phyloP scores from a whole-genome alignment of 1,284 basidiomycete species.

The Sphaerobolus stellatus region DNA sequence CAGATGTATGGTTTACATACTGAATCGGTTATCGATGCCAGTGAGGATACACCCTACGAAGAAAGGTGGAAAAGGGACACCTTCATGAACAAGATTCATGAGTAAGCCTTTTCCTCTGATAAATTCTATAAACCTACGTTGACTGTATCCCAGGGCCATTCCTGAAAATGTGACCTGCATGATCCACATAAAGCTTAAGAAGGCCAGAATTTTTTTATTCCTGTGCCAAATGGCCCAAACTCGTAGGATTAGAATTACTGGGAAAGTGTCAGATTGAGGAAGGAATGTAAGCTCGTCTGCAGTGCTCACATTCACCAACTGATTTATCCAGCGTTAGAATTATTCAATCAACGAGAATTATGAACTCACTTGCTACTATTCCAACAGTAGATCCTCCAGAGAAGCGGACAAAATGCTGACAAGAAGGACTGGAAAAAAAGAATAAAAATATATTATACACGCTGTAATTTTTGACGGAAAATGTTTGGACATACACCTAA shows the following conservation, averaged over 20 bases:
- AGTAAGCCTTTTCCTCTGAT: neutral
- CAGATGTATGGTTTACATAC: neutral
- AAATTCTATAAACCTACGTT: neutral
- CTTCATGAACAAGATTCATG: neutral
- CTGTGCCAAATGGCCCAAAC: neutral
- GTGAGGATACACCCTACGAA: neutral
- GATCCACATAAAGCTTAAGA: neutral
- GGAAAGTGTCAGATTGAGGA: neutral
- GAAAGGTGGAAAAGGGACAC: neutral
- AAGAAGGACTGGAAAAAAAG: neutral
- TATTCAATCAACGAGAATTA: neutral
- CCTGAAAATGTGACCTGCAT: neutral
- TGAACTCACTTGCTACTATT: neutral
- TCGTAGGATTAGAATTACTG: neutral
- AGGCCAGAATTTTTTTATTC: neutral
- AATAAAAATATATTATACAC: too few species aligned
- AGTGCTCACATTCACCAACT: neutral
- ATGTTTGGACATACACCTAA: too few species aligned
- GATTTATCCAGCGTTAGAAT: neutral
- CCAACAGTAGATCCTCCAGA: neutral
- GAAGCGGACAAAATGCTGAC: neutral
- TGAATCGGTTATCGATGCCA: neutral
- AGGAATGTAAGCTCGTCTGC: neutral
- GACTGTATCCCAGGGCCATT: neutral
- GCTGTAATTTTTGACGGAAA: too few species aligned